Conservation (phyloP, 192 early-diverging fungal genomes). For the Backusella sp. region DNA sequence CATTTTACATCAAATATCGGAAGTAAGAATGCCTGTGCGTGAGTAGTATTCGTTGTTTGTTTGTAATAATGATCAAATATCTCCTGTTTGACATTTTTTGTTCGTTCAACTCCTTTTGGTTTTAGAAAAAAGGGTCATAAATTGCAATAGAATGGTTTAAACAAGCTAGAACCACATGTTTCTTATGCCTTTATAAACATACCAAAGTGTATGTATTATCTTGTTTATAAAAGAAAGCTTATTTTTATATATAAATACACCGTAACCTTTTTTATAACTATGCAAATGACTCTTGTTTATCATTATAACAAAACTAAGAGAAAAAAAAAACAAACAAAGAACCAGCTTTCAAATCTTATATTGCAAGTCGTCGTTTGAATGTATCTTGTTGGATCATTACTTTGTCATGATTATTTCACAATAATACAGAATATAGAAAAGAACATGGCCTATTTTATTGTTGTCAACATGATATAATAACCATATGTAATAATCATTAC, state of each 20-base stretch:
- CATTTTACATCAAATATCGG: background rate
- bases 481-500: background rate
- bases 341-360: background rate
- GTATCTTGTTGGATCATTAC: background rate
- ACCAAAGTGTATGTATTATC: background rate
- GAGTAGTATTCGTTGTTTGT: background rate
- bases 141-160: background rate
- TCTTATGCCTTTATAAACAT: background rate
- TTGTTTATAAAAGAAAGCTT: background rate
- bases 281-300: background rate
- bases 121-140: background rate
- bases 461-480: background rate
- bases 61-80: background rate
- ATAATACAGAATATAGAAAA: background rate
- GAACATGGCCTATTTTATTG: background rate
- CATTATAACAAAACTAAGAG: background rate
- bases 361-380: background rate
- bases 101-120: background rate
- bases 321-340: background rate
- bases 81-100: background rate
- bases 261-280: background rate
- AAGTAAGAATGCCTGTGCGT: background rate
- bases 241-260: background rate
- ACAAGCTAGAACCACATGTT: too few species aligned
- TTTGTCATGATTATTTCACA: background rate